phyloP scores from a whole-genome alignment of 2,329 filamentous ascomycete genomes.

The Botryotinia globosa region DNA sequence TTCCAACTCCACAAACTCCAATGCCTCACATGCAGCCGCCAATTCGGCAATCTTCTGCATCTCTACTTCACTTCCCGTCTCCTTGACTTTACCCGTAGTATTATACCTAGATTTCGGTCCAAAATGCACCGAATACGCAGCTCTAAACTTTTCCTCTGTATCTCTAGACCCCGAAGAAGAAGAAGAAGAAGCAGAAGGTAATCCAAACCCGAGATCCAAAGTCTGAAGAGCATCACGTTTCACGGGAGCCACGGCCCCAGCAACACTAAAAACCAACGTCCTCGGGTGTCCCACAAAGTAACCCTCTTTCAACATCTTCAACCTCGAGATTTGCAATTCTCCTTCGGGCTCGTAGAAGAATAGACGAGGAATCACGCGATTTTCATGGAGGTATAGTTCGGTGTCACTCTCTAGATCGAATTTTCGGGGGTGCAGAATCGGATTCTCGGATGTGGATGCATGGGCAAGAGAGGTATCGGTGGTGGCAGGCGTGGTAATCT shows the following conservation, averaged over 20 bases:
- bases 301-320: constrained; percentile 12
- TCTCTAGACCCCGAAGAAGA: not conserved
- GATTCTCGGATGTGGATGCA: not conserved
- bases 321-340: not conserved
- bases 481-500: not conserved
- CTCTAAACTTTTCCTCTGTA: not conserved
- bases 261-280: constrained; percentile 16
- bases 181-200: not conserved
- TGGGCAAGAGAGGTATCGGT: not conserved
- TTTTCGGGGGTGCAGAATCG: constrained; percentile 7
- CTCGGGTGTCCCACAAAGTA: constrained; percentile 8
- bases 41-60: constrained; percentile 20
- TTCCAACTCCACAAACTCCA: constrained; percentile 18
- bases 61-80: not conserved
- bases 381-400: constrained; percentile 15
- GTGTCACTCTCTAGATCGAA: constrained; percentile 19
- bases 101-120: constrained; percentile 12
- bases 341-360: not conserved
- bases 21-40: constrained; percentile 5
- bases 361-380: constrained; percentile 5
- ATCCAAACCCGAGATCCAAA: not conserved
- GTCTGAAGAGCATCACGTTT: not conserved
- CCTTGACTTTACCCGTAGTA: constrained; percentile 8
- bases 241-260: not conserved
- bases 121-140: constrained; percentile 4